These are phyloP conservation scores for Pseudocercospora musae DNA, from an alignment of 2,329 filamentous ascomycete species.

Conservation along the genomic window DNA sequence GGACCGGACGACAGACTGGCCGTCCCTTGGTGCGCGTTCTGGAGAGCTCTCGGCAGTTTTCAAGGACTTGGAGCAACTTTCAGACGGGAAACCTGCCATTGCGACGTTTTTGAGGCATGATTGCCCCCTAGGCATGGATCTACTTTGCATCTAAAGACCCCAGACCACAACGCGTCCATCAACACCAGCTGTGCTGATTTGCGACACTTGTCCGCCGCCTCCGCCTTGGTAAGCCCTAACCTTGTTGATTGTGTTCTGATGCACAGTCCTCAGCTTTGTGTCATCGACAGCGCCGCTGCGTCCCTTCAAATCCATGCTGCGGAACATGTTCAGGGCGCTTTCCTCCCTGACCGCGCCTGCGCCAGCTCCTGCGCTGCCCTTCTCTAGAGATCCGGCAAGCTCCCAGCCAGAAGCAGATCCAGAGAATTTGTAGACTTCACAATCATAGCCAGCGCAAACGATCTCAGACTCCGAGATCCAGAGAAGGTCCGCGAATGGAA, in stretches of 20 bases:
- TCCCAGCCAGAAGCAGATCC: slow-evolving; percentile 80
- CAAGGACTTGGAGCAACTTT: too few species aligned
- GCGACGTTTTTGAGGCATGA: too few species aligned
- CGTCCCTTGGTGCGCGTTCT: not conserved
- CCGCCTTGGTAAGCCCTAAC: slow-evolving; percentile 69
- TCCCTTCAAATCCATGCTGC: slow-evolving; percentile 97
- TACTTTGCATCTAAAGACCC: slow-evolving; percentile 37
- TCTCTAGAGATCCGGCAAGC: slow-evolving; percentile 74
- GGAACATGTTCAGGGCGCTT: slow-evolving; percentile 95
- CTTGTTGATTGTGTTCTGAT: slow-evolving; percentile 93
- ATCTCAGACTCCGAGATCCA: slow-evolving; percentile 93
- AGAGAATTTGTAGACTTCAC: slow-evolving; percentile 84
- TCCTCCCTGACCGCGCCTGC: slow-evolving; percentile 65
- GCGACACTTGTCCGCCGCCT: slow-evolving; percentile 51
- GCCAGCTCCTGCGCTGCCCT: slow-evolving; percentile 44
- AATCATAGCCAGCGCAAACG: slow-evolving; percentile 86
- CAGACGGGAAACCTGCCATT: too few species aligned
- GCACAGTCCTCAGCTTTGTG: slow-evolving; percentile 88
- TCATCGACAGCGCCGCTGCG: slow-evolving; percentile 75
- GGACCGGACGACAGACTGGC: too few species aligned
- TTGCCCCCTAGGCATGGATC: too few species aligned
- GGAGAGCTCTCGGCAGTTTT: not conserved
- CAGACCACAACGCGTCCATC: slow-evolving; percentile 50
- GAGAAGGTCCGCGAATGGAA: slow-evolving; percentile 88
- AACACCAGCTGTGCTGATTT: slow-evolving; percentile 68